Conservation (phyloP, 2,329 filamentous ascomycete genomes). For the Clonostachys chloroleuca region DNA sequence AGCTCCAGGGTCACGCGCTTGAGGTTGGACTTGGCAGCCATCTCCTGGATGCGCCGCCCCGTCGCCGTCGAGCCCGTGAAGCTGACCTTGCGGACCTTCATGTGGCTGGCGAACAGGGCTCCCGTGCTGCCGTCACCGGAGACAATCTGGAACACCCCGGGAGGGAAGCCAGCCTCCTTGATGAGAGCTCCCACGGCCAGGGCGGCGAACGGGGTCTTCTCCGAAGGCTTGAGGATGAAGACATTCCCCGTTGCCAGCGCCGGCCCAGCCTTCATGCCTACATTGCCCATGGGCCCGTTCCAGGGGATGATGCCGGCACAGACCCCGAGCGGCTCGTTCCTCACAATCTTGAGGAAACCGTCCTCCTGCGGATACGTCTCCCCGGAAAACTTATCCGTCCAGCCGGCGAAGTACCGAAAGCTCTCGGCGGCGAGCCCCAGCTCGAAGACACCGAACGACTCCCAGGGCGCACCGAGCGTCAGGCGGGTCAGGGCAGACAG, state of each 20-base stretch:
- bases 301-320: conserved; percentile 41
- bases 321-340: conserved; percentile 25
- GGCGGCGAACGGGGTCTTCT: conserved; percentile 30
- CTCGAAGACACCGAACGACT: conserved; percentile 37
- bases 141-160: conserved; percentile 34
- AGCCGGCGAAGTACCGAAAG: conserved; percentile 19
- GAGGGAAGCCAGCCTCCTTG: conserved; percentile 33
- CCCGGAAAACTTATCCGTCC: conserved; percentile 31
- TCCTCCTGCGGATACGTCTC: conserved; percentile 34
- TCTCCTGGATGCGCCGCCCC: conserved; percentile 59
- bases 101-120: conserved; percentile 15
- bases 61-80: conserved; percentile 70
- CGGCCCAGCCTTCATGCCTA: conserved; percentile 27
- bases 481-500: conserved; percentile 35
- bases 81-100: conserved; percentile 47
- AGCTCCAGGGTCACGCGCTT: conserved; percentile 73
- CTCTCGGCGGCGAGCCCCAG: conserved; percentile 15
- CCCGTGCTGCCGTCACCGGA: conserved; percentile 30
- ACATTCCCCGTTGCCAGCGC: conserved; percentile 35
- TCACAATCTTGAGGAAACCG: conserved; percentile 33
- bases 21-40: conserved; percentile 56
- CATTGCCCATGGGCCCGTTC: conserved; percentile 38
- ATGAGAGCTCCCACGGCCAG: conserved; percentile 27
- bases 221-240: conserved; percentile 36
- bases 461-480: conserved; percentile 38